Conservation (phyloP, 441 rosid species). For the Euphorbia schlechtendalii region DNA sequence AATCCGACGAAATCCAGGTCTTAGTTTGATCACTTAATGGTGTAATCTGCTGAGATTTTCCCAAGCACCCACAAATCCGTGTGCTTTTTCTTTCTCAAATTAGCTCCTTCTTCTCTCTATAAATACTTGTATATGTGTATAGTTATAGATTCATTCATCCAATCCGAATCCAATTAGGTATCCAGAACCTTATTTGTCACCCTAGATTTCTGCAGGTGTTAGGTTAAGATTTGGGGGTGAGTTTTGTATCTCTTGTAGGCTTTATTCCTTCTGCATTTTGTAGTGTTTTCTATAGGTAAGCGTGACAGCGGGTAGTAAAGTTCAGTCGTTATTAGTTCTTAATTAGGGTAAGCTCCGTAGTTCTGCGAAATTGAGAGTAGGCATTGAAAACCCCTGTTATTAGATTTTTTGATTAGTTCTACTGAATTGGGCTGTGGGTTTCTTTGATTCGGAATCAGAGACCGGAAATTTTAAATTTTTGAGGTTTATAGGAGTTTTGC, state of each 20-base stretch:
- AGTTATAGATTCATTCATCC: neutral
- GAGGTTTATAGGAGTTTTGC: neutral
- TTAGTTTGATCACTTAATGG: neutral
- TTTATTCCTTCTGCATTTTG: neutral
- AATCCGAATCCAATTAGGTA: neutral
- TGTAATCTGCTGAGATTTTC: neutral
- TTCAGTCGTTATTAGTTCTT: neutral
- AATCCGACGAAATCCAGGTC: neutral
- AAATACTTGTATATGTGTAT: neutral
- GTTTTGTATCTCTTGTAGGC: neutral
- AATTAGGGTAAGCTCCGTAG: neutral
- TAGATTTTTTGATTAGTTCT: constrained; percentile 1
- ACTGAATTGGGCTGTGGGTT: constrained; percentile 2
- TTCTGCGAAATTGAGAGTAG: neutral
- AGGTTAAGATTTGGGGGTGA: neutral
- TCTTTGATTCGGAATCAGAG: neutral
- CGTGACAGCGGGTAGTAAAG: neutral
- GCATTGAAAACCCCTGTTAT: neutral
- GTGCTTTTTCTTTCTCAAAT: neutral
- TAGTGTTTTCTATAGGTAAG: neutral
- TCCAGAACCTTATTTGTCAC: neutral
- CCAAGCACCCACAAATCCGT: neutral
- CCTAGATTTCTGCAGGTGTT: neutral
- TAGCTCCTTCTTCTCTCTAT: neutral
- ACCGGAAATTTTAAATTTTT: neutral